Evolutionary conservation across 2,329 filamentous ascomycete species (phyloP), one percentile per base, ranked within the genome.

Genomic region (Diaporthe sp.): DNA sequence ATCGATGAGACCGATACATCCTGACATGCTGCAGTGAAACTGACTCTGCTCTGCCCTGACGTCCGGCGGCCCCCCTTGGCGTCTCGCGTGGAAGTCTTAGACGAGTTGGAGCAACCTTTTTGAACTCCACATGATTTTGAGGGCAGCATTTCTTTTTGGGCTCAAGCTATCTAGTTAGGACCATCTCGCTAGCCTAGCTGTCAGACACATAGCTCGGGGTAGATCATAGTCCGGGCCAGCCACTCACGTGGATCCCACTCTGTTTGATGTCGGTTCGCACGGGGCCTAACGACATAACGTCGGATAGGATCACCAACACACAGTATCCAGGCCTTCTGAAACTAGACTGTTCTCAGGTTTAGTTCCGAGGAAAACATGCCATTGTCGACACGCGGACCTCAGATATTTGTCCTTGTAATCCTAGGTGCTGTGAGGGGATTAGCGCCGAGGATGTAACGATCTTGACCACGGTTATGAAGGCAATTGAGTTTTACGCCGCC

Each of bases 11-110:
- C 65, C 31, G 65, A 68, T 3, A 34, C 34, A 34, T 34, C 34
- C 34, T 34, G 34, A 39, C 65, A 70, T 70, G 17, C 22, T 70
- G 65, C 65, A 70, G 49, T 70, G 65, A 55, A 70, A 70, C 65
- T 42, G 46, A 37, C 65, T 70, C 12, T 49, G 31, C 9, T 22
- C 49, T 55, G 34, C 19, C 34, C 46, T 55, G 65, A 42, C 49
- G 15, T 70, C 65, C 22, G 65, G 19, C 49, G 9, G n/a, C 31
- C 4, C 44, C 8, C 31, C 65, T 70, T 70, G 49, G 49, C 65
- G 8, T 55, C 13, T 70, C 49, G 9, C 15, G 8, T 28, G 46
- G 31, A 55, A 42, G 65, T 31, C 15, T 3, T 39, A 6, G 46
- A 42, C 65, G 49, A 42, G 46, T 68, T n/a, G 65, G 44, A 37